Percentiles rank a stretch among this genome's conserved stretches.
These are phyloP conservation scores for Salix udensis DNA, from an alignment of 345 rosid genomes.

Conservation along the genomic window DNA sequence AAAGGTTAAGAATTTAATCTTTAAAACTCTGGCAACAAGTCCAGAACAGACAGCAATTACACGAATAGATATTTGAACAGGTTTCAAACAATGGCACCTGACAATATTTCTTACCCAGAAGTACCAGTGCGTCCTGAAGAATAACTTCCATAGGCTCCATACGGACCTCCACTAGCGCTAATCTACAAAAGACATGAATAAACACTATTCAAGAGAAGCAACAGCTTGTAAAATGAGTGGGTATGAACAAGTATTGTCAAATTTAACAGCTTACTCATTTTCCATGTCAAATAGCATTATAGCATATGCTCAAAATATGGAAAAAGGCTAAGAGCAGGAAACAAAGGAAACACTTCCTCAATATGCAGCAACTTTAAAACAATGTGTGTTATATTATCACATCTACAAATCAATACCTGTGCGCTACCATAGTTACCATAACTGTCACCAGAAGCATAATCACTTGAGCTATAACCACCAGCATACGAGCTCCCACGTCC, in stretches of 20 bases:
- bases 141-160: constrained; percentile 84
- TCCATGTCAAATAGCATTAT: not conserved
- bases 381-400: not conserved
- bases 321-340: not conserved
- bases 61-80: not conserved
- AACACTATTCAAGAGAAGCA: constrained; percentile 2
- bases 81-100: not conserved
- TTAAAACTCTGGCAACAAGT: not conserved
- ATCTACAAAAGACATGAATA: constrained; percentile 41
- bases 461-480: constrained; percentile 71
- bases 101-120: constrained; percentile 68
- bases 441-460: constrained; percentile 45
- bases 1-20: not conserved
- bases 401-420: constrained; percentile 38
- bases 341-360: not conserved
- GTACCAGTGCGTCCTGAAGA: constrained; percentile 67
- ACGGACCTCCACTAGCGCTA: constrained; percentile 64
- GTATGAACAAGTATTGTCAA: not conserved
- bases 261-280: not conserved
- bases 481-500: constrained; percentile 70
- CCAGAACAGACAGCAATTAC: not conserved
- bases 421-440: constrained; percentile 76
- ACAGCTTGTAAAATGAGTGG: no score
- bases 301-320: not conserved
- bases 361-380: not conserved